These are phyloP conservation scores for Exophiala sp. DNA, from an alignment of 2,329 filamentous ascomycete species.

Conservation along the genomic window DNA sequence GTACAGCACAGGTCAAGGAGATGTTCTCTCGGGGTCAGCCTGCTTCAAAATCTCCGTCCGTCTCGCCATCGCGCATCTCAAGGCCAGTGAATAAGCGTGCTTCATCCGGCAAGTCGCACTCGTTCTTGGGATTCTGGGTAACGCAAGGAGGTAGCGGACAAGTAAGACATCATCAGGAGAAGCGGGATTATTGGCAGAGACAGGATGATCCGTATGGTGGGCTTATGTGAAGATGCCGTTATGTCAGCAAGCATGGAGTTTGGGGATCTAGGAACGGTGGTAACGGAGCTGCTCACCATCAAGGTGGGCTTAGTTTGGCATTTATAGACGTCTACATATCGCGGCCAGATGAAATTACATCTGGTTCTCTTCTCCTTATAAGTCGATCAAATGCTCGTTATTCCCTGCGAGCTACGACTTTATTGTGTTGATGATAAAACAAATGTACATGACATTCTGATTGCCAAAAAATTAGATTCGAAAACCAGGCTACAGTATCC, in stretches of 20 bases:
- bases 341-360: too few species aligned
- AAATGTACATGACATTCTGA: too few species aligned
- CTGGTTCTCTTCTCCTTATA: not conserved
- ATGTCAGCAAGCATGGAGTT: not conserved
- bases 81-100: not conserved
- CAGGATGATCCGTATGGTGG: slow-evolving; percentile 21
- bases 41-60: not conserved
- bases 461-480: too few species aligned
- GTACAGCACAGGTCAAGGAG: slow-evolving; percentile 14
- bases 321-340: too few species aligned
- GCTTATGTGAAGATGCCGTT: too few species aligned
- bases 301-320: too few species aligned
- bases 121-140: not conserved
- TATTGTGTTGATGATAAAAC: too few species aligned
- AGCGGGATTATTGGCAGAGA: slow-evolving; percentile 2
- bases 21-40: slow-evolving; percentile 10
- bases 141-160: not conserved
- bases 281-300: too few species aligned
- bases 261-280: too few species aligned
- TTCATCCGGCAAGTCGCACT: not conserved
- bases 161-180: not conserved
- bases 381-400: too few species aligned
- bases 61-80: not conserved
- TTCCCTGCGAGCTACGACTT: too few species aligned
- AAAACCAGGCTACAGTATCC: too few species aligned